These are phyloP conservation scores for Ganoderma resinaceum DNA, from an alignment of 1,284 basidiomycete species.

Conservation along the genomic window DNA sequence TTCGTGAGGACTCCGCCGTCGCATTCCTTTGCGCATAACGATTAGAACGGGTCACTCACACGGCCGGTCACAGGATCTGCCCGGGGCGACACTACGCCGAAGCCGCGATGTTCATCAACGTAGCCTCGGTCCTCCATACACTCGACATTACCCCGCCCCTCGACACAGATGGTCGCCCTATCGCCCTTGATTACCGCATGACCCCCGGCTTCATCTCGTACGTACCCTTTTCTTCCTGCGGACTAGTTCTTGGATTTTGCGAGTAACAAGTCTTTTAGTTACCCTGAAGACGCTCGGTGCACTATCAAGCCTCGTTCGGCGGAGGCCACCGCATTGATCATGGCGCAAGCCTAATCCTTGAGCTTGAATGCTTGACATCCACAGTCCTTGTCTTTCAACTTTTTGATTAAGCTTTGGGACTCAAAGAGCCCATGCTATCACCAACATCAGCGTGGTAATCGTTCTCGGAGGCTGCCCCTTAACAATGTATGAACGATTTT, in stretches of 20 bases:
- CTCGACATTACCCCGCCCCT: conserved; percentile 6
- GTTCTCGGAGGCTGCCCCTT: not conserved
- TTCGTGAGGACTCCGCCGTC: not conserved
- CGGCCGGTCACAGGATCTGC: conserved; percentile 7
- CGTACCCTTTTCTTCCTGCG: not conserved
- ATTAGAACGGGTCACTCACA: not conserved
- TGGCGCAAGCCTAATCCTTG: not conserved
- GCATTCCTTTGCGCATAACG: not conserved
- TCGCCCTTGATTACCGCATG: not conserved
- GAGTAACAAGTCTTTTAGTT: not conserved
- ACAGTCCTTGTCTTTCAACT: too few species aligned
- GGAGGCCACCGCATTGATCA: not conserved
- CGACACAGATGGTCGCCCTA: conserved; percentile 4
- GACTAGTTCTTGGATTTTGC: too few species aligned
- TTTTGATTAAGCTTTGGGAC: too few species aligned
- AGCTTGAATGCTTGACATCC: not conserved
- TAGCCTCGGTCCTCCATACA: conserved; percentile 11
- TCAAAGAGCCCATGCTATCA: too few species aligned
- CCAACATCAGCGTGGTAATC: not conserved
- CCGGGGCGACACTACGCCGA: conserved; percentile 11
- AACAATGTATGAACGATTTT: not conserved
- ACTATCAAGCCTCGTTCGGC: conserved; percentile 14
- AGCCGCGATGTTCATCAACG: conserved; percentile 8
- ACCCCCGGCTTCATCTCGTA: not conserved
- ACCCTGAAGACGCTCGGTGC: conserved; percentile 12